phyloP scores from a whole-genome alignment of 257 asterid species.

The Nicotiana attenuata region DNA sequence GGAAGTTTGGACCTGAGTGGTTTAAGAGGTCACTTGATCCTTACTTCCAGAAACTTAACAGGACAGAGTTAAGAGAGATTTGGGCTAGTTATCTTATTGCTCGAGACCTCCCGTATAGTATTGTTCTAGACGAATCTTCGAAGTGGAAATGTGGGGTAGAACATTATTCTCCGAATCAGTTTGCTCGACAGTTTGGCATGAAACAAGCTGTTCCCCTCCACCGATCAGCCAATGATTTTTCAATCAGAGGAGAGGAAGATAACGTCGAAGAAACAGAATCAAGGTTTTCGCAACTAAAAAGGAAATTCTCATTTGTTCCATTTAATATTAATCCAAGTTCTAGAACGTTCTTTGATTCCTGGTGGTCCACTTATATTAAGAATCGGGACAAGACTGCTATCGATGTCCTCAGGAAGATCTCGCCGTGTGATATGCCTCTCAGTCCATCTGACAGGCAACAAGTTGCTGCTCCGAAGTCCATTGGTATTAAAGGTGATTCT shows the following conservation, averaged over 20 bases:
- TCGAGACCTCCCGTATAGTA: constrained; percentile 5
- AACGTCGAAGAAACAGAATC: neutral
- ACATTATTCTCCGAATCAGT: constrained; percentile 14
- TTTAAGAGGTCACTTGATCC: constrained; percentile 17
- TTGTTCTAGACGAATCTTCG: neutral
- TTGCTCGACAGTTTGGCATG: constrained; percentile 17
- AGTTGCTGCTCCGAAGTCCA: neutral
- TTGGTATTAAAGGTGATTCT: neutral
- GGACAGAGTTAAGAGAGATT: constrained; percentile 4
- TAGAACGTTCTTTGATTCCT: constrained; percentile 1
- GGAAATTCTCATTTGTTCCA: constrained; percentile 6
- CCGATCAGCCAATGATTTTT: neutral
- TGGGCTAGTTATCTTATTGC: constrained; percentile 14
- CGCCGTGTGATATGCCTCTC: neutral
- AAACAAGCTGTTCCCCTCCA: constrained; percentile 8
- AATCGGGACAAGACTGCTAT: constrained; percentile 9
- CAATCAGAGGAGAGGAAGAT: neutral
- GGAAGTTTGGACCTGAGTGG: constrained; percentile 15
- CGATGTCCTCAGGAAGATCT: constrained; percentile 9
- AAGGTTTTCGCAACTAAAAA: neutral
- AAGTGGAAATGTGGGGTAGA: constrained; percentile 1
- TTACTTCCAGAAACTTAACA: neutral
- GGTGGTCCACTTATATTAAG: constrained; percentile 16
- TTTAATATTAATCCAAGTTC: constrained; percentile 5
- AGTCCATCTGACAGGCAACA: constrained; percentile 2